A percentile compares a stretch with the other conserved stretches of the same genome.
These are phyloP conservation scores for Colletotrichum abscissum DNA, from an alignment of 2,329 filamentous ascomycete genomes.

Conservation along the genomic window DNA sequence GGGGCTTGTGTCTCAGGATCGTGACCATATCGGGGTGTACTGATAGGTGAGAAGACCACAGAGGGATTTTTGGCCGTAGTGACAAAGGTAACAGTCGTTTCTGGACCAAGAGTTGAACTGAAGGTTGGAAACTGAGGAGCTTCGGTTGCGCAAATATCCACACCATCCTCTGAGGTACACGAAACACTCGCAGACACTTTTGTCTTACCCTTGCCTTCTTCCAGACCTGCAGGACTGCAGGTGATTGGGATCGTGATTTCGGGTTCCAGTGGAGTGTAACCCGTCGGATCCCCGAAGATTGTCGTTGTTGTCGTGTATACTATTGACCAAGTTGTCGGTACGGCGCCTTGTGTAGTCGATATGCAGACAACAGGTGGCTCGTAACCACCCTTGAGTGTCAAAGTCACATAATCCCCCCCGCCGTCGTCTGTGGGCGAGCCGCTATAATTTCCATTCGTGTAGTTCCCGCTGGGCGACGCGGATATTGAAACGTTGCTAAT, in stretches of 20 bases:
- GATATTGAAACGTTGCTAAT: constrained; percentile 2
- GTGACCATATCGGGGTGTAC: constrained; percentile 32
- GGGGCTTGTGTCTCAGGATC: constrained; percentile 22
- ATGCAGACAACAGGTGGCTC: not conserved
- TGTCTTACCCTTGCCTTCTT: constrained; percentile 3
- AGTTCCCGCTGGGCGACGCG: not conserved
- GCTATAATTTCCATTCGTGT: not conserved
- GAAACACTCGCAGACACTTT: not conserved
- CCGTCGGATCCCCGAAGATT: constrained; percentile 55
- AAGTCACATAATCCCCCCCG: not conserved
- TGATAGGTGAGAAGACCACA: constrained; percentile 50
- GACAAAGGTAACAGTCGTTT: constrained; percentile 54
- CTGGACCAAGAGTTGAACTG: constrained; percentile 28
- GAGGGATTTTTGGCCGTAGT: constrained; percentile 68
- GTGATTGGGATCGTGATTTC: constrained; percentile 49
- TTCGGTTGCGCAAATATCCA: not conserved
- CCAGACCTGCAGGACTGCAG: not conserved
- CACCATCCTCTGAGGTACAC: not conserved
- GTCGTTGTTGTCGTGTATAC: constrained; percentile 63
- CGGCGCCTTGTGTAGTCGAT: not conserved
- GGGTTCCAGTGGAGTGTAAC: constrained; percentile 60
- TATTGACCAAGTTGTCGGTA: constrained; percentile 52
- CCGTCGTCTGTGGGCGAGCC: not conserved
- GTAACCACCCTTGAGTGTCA: not conserved
- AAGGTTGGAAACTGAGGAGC: constrained; percentile 5